A percentile compares a stretch with the other conserved stretches of the same genome.
Evolutionary conservation across 1,139 yeast species (phyloP).

Genomic region (Scheffersomyces lignicola): DNA sequence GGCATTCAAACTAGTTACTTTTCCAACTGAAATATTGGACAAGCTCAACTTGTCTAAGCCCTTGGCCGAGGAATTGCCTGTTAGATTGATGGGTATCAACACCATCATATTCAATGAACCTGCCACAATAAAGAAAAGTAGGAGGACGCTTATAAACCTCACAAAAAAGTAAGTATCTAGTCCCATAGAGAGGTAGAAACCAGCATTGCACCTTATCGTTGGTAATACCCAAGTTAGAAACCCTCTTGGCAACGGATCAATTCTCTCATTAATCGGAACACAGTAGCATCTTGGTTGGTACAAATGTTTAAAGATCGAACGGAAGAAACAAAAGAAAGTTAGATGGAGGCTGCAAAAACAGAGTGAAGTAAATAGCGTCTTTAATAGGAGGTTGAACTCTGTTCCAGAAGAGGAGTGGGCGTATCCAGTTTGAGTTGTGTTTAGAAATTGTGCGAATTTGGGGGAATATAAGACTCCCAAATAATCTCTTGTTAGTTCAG

Average conservation of each 20-base stretch:
- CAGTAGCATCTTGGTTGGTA: slow-evolving; percentile 59
- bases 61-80: slow-evolving; percentile 35
- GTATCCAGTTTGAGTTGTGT: slow-evolving; percentile 58
- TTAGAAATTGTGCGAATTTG: slow-evolving; percentile 41
- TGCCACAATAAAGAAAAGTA: slow-evolving; percentile 48
- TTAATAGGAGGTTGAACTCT: slow-evolving; percentile 39
- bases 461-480: slow-evolving; percentile 28
- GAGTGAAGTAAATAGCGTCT: slow-evolving; percentile 52
- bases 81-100: slow-evolving; percentile 56
- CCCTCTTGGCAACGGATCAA: slow-evolving; percentile 38
- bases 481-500: slow-evolving; percentile 24
- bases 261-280: slow-evolving; percentile 38
- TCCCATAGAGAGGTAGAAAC: slow-evolving; percentile 49
- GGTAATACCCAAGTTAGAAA: slow-evolving; percentile 52
- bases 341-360: slow-evolving; percentile 54
- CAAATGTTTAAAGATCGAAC: slow-evolving; percentile 46
- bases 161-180: slow-evolving; percentile 67
- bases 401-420: slow-evolving; percentile 48
- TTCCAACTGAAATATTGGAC: slow-evolving; percentile 55
- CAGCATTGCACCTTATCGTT: slow-evolving; percentile 36
- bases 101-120: slow-evolving; percentile 54
- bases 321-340: slow-evolving; percentile 49
- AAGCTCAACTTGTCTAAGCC: slow-evolving; percentile 64
- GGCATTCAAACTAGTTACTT: slow-evolving; percentile 45
- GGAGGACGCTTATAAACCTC: slow-evolving; percentile 50